Conservation (phyloP, 2,329 filamentous ascomycete species). For the Fusarium neocosmosporiellum region DNA sequence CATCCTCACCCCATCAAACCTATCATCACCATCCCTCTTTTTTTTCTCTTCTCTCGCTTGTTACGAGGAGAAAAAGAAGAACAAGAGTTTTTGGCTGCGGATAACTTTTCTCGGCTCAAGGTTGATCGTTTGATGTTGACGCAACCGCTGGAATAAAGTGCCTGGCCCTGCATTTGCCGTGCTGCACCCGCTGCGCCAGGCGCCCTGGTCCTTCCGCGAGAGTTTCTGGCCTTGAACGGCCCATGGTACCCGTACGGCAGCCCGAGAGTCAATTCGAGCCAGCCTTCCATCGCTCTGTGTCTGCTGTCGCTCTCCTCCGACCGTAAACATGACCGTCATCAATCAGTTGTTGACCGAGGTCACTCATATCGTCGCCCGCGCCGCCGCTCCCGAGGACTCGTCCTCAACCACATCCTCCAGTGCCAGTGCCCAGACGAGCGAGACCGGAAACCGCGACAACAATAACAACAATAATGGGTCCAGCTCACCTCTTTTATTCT, state of each 20-base stretch:
- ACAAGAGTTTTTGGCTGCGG: not conserved
- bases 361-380: conserved; percentile 40
- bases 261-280: conserved; percentile 43
- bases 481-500: conserved; percentile 72
- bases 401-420: conserved; percentile 35
- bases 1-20: conserved; percentile 34
- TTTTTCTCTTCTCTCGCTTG: conserved; percentile 20
- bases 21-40: conserved; percentile 18
- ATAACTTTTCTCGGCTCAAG: not conserved
- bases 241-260: conserved; percentile 44
- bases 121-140: conserved; percentile 24
- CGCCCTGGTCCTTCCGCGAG: conserved; percentile 13
- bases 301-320: conserved; percentile 23
- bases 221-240: conserved; percentile 32
- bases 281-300: conserved; percentile 28
- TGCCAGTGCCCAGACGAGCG: conserved; percentile 31
- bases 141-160: conserved; percentile 25
- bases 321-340: conserved; percentile 42
- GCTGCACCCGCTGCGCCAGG: conserved; percentile 17
- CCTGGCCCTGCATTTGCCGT: conserved; percentile 32
- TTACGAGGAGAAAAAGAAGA: conserved; percentile 4
- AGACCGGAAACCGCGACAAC: conserved; percentile 13
- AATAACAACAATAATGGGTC: conserved; percentile 44
- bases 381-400: conserved; percentile 32
- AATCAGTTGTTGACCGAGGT: conserved; percentile 41